These are phyloP conservation scores for Jasminum sambac DNA, from an alignment of 257 asterid genomes.

Conservation along the genomic window DNA sequence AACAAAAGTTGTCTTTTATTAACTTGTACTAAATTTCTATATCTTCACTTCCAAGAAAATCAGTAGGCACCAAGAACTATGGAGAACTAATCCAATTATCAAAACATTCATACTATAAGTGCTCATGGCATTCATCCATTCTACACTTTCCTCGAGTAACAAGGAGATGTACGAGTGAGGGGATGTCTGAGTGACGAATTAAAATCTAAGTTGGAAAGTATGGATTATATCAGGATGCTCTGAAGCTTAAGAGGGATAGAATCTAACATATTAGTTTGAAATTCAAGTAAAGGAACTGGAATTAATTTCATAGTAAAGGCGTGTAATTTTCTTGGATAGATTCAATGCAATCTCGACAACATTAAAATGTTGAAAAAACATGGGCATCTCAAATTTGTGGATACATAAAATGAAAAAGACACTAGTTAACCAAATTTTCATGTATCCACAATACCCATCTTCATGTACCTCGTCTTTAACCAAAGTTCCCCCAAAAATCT, in stretches of 20 bases:
- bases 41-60: no score
- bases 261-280: neutral
- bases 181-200: neutral
- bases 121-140: neutral
- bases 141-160: neutral
- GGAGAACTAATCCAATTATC: no score
- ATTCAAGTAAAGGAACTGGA: neutral
- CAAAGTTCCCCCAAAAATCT: no score
- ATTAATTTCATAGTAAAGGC: neutral
- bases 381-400: neutral
- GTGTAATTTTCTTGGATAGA: neutral
- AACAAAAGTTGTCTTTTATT: no score
- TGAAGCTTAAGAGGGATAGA: neutral
- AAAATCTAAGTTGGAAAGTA: slow-evolving; percentile 1
- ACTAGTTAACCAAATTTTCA: neutral
- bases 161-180: slow-evolving; percentile 1
- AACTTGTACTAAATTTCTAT: no score
- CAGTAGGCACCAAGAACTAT: no score
- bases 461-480: no score
- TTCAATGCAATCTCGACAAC: neutral
- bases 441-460: no score
- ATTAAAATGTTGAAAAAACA: neutral
- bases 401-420: neutral
- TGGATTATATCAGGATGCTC: neutral
- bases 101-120: neutral